Evolutionary conservation across 2,329 filamentous ascomycete genomes (phyloP).

Genomic region (Hypoxylon sp.): DNA sequence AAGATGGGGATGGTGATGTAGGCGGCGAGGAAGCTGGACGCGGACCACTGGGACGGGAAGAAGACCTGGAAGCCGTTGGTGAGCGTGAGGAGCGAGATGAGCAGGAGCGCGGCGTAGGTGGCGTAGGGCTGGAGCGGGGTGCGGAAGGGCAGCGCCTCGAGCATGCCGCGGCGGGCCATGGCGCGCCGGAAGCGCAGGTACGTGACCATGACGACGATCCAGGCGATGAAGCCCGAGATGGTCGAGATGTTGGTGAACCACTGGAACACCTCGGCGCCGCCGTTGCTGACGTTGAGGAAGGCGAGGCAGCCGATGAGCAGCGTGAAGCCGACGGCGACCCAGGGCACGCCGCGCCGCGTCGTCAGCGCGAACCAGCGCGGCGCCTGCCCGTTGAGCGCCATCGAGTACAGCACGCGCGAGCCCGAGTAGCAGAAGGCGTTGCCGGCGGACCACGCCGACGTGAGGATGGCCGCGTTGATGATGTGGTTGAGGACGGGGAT

Average conservation of each 20-base stretch:
- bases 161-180: slow-evolving; percentile 60
- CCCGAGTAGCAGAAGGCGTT: slow-evolving; percentile 72
- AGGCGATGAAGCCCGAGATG: slow-evolving; percentile 66
- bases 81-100: slow-evolving; percentile 69
- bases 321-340: slow-evolving; percentile 61
- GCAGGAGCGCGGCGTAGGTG: slow-evolving; percentile 65
- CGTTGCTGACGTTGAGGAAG: slow-evolving; percentile 72
- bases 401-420: slow-evolving; percentile 73
- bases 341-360: slow-evolving; percentile 68
- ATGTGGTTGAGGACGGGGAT: slow-evolving; percentile 70
- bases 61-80: slow-evolving; percentile 82
- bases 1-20: slow-evolving; percentile 72
- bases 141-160: slow-evolving; percentile 59
- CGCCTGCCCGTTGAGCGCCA: slow-evolving; percentile 72
- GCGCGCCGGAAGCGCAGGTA: slow-evolving; percentile 68
- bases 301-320: slow-evolving; percentile 70
- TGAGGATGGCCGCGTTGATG: slow-evolving; percentile 73
- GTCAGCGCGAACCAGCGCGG: slow-evolving; percentile 67
- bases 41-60: slow-evolving; percentile 69
- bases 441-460: slow-evolving; percentile 69
- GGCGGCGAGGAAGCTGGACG: slow-evolving; percentile 67
- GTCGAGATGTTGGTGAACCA: slow-evolving; percentile 78
- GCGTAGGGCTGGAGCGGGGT: slow-evolving; percentile 68
- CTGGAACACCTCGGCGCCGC: slow-evolving; percentile 69
- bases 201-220: slow-evolving; percentile 65